Base-by-base conservation (phyloP, 192 early-diverging fungal genomes). In the Linnemannia schmuckeri region DNA sequence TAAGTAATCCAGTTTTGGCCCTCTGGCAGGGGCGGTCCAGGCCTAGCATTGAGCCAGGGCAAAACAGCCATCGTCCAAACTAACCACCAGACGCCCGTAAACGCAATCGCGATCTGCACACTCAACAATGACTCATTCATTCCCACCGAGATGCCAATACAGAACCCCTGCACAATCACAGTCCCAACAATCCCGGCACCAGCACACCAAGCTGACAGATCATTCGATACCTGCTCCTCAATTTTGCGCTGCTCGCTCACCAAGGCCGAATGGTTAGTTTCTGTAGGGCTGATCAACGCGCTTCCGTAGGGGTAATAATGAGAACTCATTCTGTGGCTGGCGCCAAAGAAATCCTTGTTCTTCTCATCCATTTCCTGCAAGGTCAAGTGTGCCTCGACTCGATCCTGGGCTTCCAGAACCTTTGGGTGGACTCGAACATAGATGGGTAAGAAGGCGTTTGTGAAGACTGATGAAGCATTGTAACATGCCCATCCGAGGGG, bases 31-130 rank as follows among this genome's bases (percentile, higher is more conserved):
- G 88, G 90, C 12, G 90, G 90, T 8, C 91, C 89, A 3, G 90
- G 89, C 5, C 91, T 81, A 7, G 77, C 80, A 49, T 85, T 76
- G 9, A 92, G 73, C 78, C 78, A 84, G 33, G 89, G 82, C 72
- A 88, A 52, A 22, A 89, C 70, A 1, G 73, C 80, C 7, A 91
- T 78, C 15, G 91, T 85, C 81, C 89, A 90, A 0, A 82, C 4
- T 2, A 89, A 73, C 91, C 91, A 92, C 91, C 91, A 92, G 6
- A 89, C 77, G 0, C 90, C 91, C 10, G 85, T 88, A 40, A 91
- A 76, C 0, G 84, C 82, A 30, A 87, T 89, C 18, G 82, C 88
- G 41, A 90, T 74, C 70, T 88, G 83, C 13, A 92, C 76, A 72
- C 82, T 81, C 70, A 88, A 57, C 41, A 77, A 74, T 15, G 89